These are phyloP conservation scores for Malus orientalis DNA, from an alignment of 306 rosid species.

Conservation along the genomic window DNA sequence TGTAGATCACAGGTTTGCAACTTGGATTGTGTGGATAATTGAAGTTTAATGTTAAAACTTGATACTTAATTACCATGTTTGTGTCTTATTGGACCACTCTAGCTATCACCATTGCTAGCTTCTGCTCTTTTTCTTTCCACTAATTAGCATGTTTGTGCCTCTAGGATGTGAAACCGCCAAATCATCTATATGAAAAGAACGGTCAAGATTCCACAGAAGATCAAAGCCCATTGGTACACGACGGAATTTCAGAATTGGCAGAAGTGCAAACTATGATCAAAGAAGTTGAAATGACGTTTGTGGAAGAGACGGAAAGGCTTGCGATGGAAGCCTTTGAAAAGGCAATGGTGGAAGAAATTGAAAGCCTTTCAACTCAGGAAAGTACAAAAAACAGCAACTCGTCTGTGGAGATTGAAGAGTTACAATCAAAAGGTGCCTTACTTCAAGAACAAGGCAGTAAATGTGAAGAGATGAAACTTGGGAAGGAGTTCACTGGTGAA, in stretches of 20 bases:
- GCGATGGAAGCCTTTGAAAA: constrained; percentile 24
- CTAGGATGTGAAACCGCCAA: constrained; percentile 40
- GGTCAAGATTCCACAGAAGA: constrained; percentile 25
- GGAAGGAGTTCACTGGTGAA: constrained; percentile 7
- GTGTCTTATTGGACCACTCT: not conserved
- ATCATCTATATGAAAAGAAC: constrained; percentile 26
- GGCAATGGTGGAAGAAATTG: constrained; percentile 48
- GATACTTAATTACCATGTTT: constrained; percentile 16
- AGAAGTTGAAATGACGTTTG: constrained; percentile 31
- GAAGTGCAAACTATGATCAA: constrained; percentile 51
- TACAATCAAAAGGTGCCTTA: constrained; percentile 11
- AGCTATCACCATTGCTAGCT: not conserved
- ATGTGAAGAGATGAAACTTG: constrained; percentile 28
- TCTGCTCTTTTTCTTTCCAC: not conserved
- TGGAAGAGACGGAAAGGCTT: constrained; percentile 45
- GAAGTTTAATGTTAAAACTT: not conserved
- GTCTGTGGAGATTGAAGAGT: constrained; percentile 15
- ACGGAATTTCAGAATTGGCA: constrained; percentile 61
- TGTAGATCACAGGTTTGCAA: not conserved
- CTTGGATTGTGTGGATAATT: not conserved
- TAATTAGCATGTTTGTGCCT: constrained; percentile 18
- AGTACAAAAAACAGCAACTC: constrained; percentile 8
- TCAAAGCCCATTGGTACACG: constrained; percentile 14
- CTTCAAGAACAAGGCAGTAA: constrained; percentile 12
- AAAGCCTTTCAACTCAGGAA: constrained; percentile 23